Evolutionary conservation across 768 basidiomycete species (phyloP).

Genomic region (Suillus brevipes): DNA sequence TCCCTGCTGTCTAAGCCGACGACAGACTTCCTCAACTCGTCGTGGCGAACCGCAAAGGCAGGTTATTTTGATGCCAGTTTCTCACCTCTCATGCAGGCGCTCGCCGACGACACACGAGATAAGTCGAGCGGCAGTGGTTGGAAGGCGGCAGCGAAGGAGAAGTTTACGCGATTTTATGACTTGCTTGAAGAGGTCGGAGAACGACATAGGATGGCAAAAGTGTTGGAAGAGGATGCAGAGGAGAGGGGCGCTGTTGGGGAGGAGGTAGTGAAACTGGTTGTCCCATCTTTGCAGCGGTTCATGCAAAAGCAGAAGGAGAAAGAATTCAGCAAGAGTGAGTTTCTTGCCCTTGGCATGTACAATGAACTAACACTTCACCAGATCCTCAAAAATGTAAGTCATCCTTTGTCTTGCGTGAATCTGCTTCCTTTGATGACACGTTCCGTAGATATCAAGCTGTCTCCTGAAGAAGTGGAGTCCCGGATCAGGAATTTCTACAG

Average conservation of each 20-base stretch:
- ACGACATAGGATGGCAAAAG: constrained; percentile 65
- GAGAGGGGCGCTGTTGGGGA: constrained; percentile 61
- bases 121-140: constrained; percentile 44
- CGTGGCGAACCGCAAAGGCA: constrained; percentile 79
- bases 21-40: constrained; percentile 61
- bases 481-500: constrained; percentile 66
- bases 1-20: constrained; percentile 61
- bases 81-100: constrained; percentile 68
- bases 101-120: constrained; percentile 50
- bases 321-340: constrained; percentile 83
- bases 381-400: constrained; percentile 56
- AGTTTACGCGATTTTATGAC: constrained; percentile 80
- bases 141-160: constrained; percentile 74
- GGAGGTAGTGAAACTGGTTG: constrained; percentile 74
- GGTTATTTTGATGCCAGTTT: constrained; percentile 85
- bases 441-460: constrained; percentile 73
- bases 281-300: constrained; percentile 74
- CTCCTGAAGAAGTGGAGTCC: constrained; percentile 70
- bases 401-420: background rate
- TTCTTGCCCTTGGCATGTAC: constrained; percentile 4
- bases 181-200: constrained; percentile 78
- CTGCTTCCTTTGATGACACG: constrained; percentile 14
- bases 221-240: constrained; percentile 70
- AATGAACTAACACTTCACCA: constrained; percentile 18
- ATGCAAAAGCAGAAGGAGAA: constrained; percentile 74